Evolutionary conservation across 768 basidiomycete genomes (phyloP), one percentile per base, ranked within the genome.

Genomic region (Filobasidium floriforme): DNA sequence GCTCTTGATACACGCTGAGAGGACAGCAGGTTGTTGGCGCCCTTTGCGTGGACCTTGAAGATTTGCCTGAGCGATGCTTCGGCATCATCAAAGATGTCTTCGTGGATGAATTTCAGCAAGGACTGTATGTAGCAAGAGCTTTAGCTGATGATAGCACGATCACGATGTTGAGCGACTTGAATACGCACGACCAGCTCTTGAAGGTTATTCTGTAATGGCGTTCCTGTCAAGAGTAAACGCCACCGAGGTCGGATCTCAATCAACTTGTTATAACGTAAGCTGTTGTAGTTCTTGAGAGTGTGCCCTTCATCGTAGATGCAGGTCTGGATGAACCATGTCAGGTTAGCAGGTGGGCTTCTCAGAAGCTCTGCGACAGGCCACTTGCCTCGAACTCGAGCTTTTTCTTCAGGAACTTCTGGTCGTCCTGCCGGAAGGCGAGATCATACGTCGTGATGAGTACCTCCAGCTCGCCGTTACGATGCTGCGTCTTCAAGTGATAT

Each of bases 251-350:
- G 85, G 74, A 90, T 89, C 74, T 87, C 88, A 71, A 98, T 81
- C 15, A 99, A 80, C 11, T 90, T 85, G 74, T 89, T 87, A 77
- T 99, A 98, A 24, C 93, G 88, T 73, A 96, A 91, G n/a, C 92
- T 94, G 70, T 93, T 89, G 78, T 90, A 93, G 75, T 97, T 99
- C 81, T 99, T 99, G 69, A 99, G 82, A 61, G 92, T 86, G 75
- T 99, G 96, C 1, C 96, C 96, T 78, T 99, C 96, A 73, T 99
- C 96, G 72, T 89, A 98, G 59, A 98, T 86, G 71, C 90, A 92
- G 40, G 86, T 88, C 94, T 98, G 71, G 10, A 26, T 49, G 32
- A 37, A 37, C 40, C 49, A 26, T 1, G 12, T 2, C 4, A 59
- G 26, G 26, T 69, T 55, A 68, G 54, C 28, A 41, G 19, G 9